A percentile compares a stretch with the other conserved stretches of the same genome.
phyloP scores from a whole-genome alignment of 352 stramenopile species.

The Phytophthora uliginosa region DNA sequence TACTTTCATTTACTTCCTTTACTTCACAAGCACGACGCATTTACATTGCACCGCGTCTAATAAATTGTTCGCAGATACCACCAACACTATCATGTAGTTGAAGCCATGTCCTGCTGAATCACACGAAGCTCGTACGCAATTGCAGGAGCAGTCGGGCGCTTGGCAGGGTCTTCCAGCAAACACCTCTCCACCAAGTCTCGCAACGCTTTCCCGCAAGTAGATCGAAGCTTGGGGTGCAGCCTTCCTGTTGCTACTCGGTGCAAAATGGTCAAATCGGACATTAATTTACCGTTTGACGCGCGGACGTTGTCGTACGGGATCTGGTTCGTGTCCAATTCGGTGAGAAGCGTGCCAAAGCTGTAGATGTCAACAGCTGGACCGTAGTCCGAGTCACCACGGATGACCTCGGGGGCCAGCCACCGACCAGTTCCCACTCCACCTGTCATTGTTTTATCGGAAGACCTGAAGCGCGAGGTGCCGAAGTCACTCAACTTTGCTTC shows the following conservation, averaged over 20 bases:
- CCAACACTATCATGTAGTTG: background rate
- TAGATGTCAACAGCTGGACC: conserved; percentile 62
- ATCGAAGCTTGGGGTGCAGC: conserved; percentile 21
- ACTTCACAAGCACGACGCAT: background rate
- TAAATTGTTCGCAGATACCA: conserved; percentile 1
- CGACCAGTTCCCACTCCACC: conserved; percentile 59
- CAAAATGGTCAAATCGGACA: conserved; percentile 56
- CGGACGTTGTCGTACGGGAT: conserved; percentile 44
- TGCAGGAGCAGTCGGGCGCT: conserved; percentile 7
- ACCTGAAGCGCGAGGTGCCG: conserved; percentile 29
- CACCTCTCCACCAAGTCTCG: conserved; percentile 13
- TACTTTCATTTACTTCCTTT: background rate
- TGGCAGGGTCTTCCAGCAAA: conserved; percentile 2
- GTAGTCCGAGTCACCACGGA: conserved; percentile 53
- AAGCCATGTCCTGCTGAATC: conserved; percentile 21
- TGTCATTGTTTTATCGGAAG: conserved; percentile 38
- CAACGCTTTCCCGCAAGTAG: conserved; percentile 4
- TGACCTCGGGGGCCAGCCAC: conserved; percentile 65
- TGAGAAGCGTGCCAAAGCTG: conserved; percentile 54
- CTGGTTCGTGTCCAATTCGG: conserved; percentile 51
- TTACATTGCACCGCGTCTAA: background rate
- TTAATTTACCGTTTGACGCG: conserved; percentile 38
- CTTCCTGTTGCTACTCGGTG: conserved; percentile 50
- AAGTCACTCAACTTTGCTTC: conserved; percentile 43
- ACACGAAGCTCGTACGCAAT: conserved; percentile 24